Evolutionary conservation across 257 asterid species (phyloP), one percentile per base, ranked within the genome.

Genomic region (Ophiorrhiza pumila): DNA sequence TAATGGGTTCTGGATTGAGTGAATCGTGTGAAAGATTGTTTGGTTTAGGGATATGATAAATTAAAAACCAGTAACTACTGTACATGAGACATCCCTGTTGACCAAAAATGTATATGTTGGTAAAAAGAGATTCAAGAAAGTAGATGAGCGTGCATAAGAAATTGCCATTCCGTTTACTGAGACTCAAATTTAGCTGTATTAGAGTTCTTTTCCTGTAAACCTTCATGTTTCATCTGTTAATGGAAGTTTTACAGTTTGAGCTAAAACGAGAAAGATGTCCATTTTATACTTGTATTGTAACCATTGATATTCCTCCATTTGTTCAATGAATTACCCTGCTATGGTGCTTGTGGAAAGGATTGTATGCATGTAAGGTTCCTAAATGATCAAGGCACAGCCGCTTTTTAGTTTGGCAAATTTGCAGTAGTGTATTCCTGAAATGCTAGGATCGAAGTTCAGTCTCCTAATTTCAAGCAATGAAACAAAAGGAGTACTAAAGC

Each of bases 221-320:
- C 42, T 17, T 1, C 12, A 59, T 1, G n/a, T 69, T 69, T 15
- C 74, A 69, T 69, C 62, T 69, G 74, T 42, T 52, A 5, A 25
- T 0, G n/a, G 69, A 12, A n/a, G n/a, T 50, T 69, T 52, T 7
- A 4, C 5, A 41, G n/a, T 65, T 53, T 69, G 63, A 49, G 47
- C 15, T 52, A 4, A n/a, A 27, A 50, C 50, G 47, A 53, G 63
- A 23, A 13, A 23, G 61, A 53, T 23, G 23, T n/a, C 37, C 31
- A 14, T 15, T 5, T 34, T 25, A 29, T 63, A 39, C 23, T 69
- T 52, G 35, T 41, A 10, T 37, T 69, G 73, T 69, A 35, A 31
- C 50, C 49, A 22, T 49, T 8, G 8, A 13, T 29, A 29, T 52
- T 62, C 47, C 22, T 53, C 29, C 59, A 5, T 22, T 53, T 8